A percentile compares a stretch with the other conserved stretches of the same genome.
Evolutionary conservation across 2,329 filamentous ascomycete species (phyloP).

Genomic region (Pyrenophora seminiperda): DNA sequence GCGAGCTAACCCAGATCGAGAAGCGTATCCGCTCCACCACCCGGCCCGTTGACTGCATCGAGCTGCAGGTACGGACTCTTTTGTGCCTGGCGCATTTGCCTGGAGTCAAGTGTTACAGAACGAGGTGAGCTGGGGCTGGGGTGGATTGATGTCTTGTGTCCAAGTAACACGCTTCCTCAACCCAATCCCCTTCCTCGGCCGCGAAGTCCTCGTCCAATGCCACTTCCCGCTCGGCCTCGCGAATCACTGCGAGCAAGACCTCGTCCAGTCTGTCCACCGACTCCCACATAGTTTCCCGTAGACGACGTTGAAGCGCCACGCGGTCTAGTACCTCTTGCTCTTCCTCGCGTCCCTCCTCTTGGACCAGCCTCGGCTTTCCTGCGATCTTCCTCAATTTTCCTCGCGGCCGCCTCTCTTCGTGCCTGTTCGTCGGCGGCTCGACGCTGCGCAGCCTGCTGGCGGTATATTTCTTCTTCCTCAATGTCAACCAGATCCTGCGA

Average conservation of each 20-base stretch:
- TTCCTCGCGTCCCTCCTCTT: constrained; percentile 48
- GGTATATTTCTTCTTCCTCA: constrained; percentile 76
- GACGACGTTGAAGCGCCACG: constrained; percentile 40
- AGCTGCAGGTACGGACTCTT: constrained; percentile 24
- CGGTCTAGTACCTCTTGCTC: constrained; percentile 44
- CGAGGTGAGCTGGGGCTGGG: no score
- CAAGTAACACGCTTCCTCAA: constrained; percentile 12
- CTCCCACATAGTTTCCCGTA: constrained; percentile 49
- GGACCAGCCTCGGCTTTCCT: constrained; percentile 64
- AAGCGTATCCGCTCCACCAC: constrained; percentile 24
- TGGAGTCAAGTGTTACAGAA: neutral
- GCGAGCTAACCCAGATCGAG: constrained; percentile 27
- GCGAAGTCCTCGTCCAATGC: constrained; percentile 51
- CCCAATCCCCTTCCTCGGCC: constrained; percentile 39
- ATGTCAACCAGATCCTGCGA: constrained; percentile 79
- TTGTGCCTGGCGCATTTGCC: constrained; percentile 3
- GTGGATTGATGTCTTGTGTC: neutral
- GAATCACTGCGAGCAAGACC: constrained; percentile 56
- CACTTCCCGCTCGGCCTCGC: constrained; percentile 50
- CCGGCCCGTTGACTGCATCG: constrained; percentile 19
- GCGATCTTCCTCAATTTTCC: constrained; percentile 57
- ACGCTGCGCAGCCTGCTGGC: constrained; percentile 77
- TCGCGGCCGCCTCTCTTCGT: constrained; percentile 70
- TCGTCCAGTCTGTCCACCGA: constrained; percentile 54
- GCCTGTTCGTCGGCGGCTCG: constrained; percentile 78